phyloP scores from a whole-genome alignment of 352 stramenopile species.

The Blastocystis sp. region DNA sequence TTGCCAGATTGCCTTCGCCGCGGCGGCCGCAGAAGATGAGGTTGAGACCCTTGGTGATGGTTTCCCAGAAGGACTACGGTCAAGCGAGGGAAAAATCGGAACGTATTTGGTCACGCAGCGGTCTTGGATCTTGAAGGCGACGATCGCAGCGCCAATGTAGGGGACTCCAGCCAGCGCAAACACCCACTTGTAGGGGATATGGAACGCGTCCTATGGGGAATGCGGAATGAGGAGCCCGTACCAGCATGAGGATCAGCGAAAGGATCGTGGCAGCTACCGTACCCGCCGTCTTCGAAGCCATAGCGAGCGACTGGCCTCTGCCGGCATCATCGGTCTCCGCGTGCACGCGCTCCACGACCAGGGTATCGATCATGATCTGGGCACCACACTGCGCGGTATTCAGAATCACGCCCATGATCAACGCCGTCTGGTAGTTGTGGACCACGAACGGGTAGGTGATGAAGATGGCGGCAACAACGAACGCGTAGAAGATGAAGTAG shows the following conservation, averaged over 20 bases:
- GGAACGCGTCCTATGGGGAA: not conserved
- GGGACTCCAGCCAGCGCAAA: conserved; percentile 42
- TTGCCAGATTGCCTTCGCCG: conserved; percentile 7
- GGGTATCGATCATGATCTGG: conserved; percentile 67
- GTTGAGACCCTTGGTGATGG: conserved; percentile 16
- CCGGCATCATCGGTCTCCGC: conserved; percentile 61
- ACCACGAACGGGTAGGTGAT: conserved; percentile 45
- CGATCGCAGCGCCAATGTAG: conserved; percentile 42
- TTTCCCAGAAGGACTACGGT: conserved; percentile 58
- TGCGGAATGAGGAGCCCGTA: not conserved
- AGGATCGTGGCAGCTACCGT: conserved; percentile 58
- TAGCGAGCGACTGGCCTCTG: conserved; percentile 52
- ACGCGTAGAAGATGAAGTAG: conserved; percentile 65
- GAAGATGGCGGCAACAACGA: conserved; percentile 47
- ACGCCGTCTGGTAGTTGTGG: conserved; percentile 12
- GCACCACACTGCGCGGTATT: conserved; percentile 47
- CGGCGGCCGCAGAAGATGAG: conserved; percentile 62
- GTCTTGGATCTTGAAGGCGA: conserved; percentile 56
- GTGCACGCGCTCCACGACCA: conserved; percentile 62
- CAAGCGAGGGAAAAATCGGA: not conserved
- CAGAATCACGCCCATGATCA: conserved; percentile 54
- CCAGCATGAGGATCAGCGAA: conserved; percentile 65
- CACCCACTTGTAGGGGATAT: conserved; percentile 33
- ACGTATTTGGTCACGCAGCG: conserved; percentile 18
- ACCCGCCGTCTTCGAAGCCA: conserved; percentile 62